phyloP scores from a whole-genome alignment of 148 eudicot species.

The Rhododendron simsii region DNA sequence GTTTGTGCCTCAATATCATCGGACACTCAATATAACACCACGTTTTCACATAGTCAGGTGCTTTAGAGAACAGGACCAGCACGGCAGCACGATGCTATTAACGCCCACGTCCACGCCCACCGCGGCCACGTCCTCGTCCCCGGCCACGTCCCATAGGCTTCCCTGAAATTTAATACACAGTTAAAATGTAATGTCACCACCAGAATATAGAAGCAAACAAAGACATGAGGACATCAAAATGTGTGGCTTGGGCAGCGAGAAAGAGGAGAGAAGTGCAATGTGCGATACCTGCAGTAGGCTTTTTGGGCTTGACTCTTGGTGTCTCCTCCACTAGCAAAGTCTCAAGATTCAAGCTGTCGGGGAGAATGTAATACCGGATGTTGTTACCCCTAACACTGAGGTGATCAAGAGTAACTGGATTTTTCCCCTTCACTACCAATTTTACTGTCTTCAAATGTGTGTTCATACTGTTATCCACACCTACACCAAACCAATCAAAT shows the following conservation, averaged over 20 bases:
- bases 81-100: slow-evolving; percentile 4
- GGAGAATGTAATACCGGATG: slow-evolving; percentile 71
- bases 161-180: slow-evolving; percentile 26
- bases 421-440: slow-evolving; percentile 63
- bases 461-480: slow-evolving; percentile 82
- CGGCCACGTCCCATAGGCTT: slow-evolving; percentile 58
- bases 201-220: neutral
- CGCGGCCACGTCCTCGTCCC: slow-evolving; percentile 60
- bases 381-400: slow-evolving; percentile 72
- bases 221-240: neutral
- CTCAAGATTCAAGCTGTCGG: slow-evolving; percentile 74
- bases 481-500: slow-evolving; percentile 16
- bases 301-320: slow-evolving; percentile 69
- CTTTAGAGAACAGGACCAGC: neutral
- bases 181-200: neutral
- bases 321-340: slow-evolving; percentile 71
- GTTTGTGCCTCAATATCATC: neutral
- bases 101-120: slow-evolving; percentile 58
- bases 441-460: slow-evolving; percentile 78
- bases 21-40: neutral
- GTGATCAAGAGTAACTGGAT: slow-evolving; percentile 66
- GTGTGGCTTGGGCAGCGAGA: neutral
- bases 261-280: neutral
- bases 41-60: neutral
- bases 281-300: slow-evolving; percentile 54